Conservation (phyloP, 2,329 filamentous ascomycete species). For the Rachicladosporium sp. region DNA sequence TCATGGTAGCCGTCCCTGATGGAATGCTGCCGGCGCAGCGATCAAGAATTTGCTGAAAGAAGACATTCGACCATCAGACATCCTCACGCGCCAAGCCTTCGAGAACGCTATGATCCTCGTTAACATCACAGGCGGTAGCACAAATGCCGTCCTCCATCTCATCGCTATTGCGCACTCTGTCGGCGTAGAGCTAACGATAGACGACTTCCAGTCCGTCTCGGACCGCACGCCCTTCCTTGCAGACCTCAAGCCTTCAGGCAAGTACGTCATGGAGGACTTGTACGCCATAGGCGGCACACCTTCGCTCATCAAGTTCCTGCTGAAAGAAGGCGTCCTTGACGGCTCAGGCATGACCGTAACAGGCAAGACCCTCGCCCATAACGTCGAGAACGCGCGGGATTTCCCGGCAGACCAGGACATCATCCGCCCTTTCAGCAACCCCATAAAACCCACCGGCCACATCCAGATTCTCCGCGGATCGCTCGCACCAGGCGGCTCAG, state of each 20-base stretch:
- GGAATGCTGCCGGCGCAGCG: slow-evolving; percentile 32
- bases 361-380: slow-evolving; percentile 38
- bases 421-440: slow-evolving; percentile 54
- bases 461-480: slow-evolving; percentile 61
- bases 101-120: slow-evolving; percentile 41
- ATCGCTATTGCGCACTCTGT: slow-evolving; percentile 37
- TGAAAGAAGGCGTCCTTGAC: slow-evolving; percentile 37
- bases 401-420: slow-evolving; percentile 60
- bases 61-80: slow-evolving; percentile 38
- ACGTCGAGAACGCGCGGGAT: slow-evolving; percentile 43
- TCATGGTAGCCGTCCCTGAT: too few species aligned
- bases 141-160: slow-evolving; percentile 37
- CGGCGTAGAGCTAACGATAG: slow-evolving; percentile 37
- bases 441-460: slow-evolving; percentile 60
- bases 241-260: slow-evolving; percentile 40
- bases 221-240: slow-evolving; percentile 39
- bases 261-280: slow-evolving; percentile 49
- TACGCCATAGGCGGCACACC: slow-evolving; percentile 40
- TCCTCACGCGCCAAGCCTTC: slow-evolving; percentile 36
- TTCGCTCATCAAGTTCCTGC: slow-evolving; percentile 37
- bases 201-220: slow-evolving; percentile 40
- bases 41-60: slow-evolving; percentile 40
- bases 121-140: slow-evolving; percentile 35
- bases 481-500: slow-evolving; percentile 56
- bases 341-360: slow-evolving; percentile 39